These are phyloP conservation scores for Magnusiomyces fungicola DNA, from an alignment of 1,139 yeast species.

Conservation along the genomic window DNA sequence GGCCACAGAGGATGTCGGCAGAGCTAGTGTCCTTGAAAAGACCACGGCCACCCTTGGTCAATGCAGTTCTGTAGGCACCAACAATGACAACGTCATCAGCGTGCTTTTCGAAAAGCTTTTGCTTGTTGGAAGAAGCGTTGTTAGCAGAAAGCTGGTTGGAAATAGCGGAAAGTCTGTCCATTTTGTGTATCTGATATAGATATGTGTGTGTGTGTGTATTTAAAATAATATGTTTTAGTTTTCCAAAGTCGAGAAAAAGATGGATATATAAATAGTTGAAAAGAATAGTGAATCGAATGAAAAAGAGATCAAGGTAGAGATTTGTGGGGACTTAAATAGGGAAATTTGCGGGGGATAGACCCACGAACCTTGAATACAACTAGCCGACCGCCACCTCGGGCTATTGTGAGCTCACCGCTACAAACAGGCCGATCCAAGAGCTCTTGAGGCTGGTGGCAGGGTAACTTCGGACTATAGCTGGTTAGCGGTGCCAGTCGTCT, in stretches of 20 bases:
- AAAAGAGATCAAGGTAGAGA: background rate
- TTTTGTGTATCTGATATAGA: constrained; percentile 15
- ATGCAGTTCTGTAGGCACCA: constrained; percentile 83
- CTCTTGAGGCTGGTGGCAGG: too few relatives aligned
- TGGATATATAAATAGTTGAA: background rate
- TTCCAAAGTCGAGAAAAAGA: background rate
- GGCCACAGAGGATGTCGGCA: constrained; percentile 62
- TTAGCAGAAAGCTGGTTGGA: constrained; percentile 29
- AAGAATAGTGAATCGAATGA: background rate
- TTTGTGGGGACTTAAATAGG: background rate
- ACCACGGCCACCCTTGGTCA: constrained; percentile 82
- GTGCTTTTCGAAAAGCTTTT: constrained; percentile 46
- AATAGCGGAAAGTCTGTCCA: constrained; percentile 32
- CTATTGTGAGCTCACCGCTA: too few relatives aligned
- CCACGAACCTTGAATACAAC: background rate
- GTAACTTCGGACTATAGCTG: too few relatives aligned
- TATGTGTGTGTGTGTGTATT: too few relatives aligned
- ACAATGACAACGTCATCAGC: constrained; percentile 85
- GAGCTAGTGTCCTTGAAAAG: constrained; percentile 67
- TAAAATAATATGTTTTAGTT: too few relatives aligned
- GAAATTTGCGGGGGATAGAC: background rate
- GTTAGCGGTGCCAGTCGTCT: too few relatives aligned
- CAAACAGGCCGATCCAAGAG: too few relatives aligned
- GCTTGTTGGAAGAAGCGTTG: constrained; percentile 25
- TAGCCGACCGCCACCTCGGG: background rate